Conservation (phyloP, 257 asterid genomes). For the Linderniella brevidens region DNA sequence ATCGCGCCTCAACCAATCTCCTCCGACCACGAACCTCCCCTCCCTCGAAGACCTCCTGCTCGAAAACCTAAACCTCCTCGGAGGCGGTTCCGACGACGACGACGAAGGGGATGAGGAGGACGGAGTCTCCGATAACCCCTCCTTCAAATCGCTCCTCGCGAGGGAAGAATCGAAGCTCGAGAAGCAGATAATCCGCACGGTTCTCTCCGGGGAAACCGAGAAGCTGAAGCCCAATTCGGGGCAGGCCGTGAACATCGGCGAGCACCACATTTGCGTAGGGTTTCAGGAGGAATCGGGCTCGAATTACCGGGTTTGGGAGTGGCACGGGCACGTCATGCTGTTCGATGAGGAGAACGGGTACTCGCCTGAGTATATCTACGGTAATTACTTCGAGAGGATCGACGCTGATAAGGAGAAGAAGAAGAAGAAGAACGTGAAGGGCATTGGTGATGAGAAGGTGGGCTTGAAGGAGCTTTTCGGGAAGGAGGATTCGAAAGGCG, state of each 20-base stretch:
- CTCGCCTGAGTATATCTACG: slow-evolving; percentile 79
- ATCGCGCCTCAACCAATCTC: slow-evolving; percentile 60
- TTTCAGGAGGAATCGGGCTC: slow-evolving; percentile 66
- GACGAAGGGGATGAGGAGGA: slow-evolving; percentile 36
- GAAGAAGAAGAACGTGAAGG: slow-evolving; percentile 14
- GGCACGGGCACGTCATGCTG: slow-evolving; percentile 94
- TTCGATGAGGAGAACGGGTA: slow-evolving; percentile 90
- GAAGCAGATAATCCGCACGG: slow-evolving; percentile 56
- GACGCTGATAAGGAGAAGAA: slow-evolving; percentile 11
- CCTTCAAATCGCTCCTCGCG: slow-evolving; percentile 57
- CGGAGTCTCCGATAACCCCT: slow-evolving; percentile 27
- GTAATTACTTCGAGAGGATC: slow-evolving; percentile 81
- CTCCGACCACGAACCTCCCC: slow-evolving; percentile 23
- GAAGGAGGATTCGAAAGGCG: slow-evolving; percentile 26
- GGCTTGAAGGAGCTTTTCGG: slow-evolving; percentile 87
- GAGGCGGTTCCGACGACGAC: slow-evolving; percentile 27
- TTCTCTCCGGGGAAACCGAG: slow-evolving; percentile 42
- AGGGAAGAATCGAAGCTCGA: slow-evolving; percentile 79
- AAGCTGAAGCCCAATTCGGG: slow-evolving; percentile 82
- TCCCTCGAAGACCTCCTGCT: slow-evolving; percentile 71
- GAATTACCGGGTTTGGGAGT: slow-evolving; percentile 91
- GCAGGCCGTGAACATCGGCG: slow-evolving; percentile 68
- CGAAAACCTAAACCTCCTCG: no score
- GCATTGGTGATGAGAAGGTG: slow-evolving; percentile 20
- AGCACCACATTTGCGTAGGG: slow-evolving; percentile 87